Base-by-base conservation (phyloP, 306 rosid genomes). In the Rubus parviflorus region DNA sequence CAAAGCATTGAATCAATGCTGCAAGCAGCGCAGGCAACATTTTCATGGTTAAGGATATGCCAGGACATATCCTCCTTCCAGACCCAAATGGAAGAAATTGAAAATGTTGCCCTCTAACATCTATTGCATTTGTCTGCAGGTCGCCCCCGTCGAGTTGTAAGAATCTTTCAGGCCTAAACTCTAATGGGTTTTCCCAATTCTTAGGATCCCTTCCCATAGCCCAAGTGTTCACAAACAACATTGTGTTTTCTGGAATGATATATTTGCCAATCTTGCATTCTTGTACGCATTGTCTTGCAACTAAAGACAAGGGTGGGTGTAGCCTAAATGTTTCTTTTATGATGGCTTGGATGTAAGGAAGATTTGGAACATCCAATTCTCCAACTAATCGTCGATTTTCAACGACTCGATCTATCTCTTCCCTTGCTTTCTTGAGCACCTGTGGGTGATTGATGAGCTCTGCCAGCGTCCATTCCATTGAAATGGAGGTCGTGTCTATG, bases 131-230 rank as follows among this genome's bases (percentile, higher is more conserved):
- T 40, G 30, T 66, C 3, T 4, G 95, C 88, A 0, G 30, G 30
- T 25, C 30, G 30, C 30, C 30, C 30, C 30, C 30, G 30, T 0
- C 30, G 30, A 1, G 30, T 25, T 25, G 30, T 25, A 25, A 25
- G 30, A 25, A 25, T 25, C 30, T 25, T 25, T 25, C 30, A 25
- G 30, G 30, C 30, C 1, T 25, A 25, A 25, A 25, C 30, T 25
- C 30, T 25, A 25, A 25, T 0, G 30, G 30, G 30, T 20, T 82
- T 15, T 80, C 57, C 89, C 92, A 86, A 5, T 69, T 57, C 19
- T 77, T 68, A 0, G 90, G 87, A 20, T 90, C 90, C 54, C 95
- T 83, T 72, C 83, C 87, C 0, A 90, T 88, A 0, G 88, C 78
- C 79, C 84, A 86, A 2, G 68, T 73, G 25, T 90, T 88, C 40